These are phyloP conservation scores for Hypoxylon sp. DNA, from an alignment of 2,329 filamentous ascomycete species.

Conservation along the genomic window DNA sequence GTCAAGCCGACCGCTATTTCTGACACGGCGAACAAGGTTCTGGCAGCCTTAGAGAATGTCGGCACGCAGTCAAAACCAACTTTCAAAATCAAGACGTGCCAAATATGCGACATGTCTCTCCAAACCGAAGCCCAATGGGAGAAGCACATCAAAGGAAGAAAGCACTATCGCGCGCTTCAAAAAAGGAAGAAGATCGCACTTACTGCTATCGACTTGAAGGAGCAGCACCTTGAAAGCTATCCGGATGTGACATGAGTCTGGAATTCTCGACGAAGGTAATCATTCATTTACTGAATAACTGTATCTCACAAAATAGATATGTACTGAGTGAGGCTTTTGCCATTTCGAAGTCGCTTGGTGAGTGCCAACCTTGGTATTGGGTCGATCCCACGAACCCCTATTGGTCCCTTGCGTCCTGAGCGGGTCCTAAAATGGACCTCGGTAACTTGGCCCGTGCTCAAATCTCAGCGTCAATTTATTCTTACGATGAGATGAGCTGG, in stretches of 20 bases:
- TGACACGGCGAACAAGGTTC: conserved; percentile 57
- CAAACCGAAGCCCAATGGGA: conserved; percentile 64
- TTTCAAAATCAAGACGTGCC: conserved; percentile 65
- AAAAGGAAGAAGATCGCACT: conserved; percentile 44
- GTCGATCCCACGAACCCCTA: not conserved
- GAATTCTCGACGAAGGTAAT: no score
- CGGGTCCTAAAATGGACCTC: no score
- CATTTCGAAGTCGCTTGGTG: not conserved
- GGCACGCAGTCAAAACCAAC: conserved; percentile 58
- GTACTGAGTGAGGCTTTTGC: not conserved
- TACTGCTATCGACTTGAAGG: conserved; percentile 31
- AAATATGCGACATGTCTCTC: conserved; percentile 72
- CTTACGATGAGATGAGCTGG: no score
- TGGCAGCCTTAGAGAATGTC: conserved; percentile 67
- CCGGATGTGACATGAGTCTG: no score
- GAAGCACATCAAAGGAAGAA: conserved; percentile 54
- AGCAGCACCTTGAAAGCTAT: not conserved
- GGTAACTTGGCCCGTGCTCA: not conserved
- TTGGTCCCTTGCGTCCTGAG: no score
- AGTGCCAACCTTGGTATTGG: not conserved
- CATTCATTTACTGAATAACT: no score
- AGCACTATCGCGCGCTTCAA: conserved; percentile 47
- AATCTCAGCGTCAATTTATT: no score
- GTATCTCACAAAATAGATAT: no score
- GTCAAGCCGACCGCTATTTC: conserved; percentile 61